Conservation (phyloP, 768 basidiomycete species). For the Lenzites betulinus region DNA sequence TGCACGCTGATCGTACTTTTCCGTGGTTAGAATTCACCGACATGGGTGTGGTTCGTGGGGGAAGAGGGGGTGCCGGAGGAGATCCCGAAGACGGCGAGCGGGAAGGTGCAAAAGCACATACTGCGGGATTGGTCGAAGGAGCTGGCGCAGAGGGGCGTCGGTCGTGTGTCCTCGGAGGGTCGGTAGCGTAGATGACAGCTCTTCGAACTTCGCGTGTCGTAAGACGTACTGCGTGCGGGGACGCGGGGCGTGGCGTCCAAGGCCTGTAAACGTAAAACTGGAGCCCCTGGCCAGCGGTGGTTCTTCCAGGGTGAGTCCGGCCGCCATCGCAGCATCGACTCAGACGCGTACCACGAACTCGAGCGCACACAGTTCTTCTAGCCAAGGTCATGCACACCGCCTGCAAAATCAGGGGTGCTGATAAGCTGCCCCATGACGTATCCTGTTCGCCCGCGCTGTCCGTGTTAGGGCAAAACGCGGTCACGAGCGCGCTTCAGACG, state of each 20-base stretch:
- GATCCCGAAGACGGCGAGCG: conserved; percentile 84
- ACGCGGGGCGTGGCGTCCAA: too few species aligned
- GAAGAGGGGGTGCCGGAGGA: conserved; percentile 60
- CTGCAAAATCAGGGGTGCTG: conserved; percentile 19
- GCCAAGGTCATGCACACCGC: too few species aligned
- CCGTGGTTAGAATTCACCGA: conserved; percentile 64
- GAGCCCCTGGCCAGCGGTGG: not conserved
- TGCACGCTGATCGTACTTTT: conserved; percentile 6
- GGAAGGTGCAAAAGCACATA: conserved; percentile 84
- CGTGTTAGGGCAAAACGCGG: conserved; percentile 12
- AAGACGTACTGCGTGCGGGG: too few species aligned
- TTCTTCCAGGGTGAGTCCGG: conserved; percentile 7
- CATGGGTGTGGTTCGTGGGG: conserved; percentile 83
- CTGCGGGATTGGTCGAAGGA: conserved; percentile 68
- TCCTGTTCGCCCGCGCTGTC: not conserved
- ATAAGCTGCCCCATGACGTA: conserved; percentile 15
- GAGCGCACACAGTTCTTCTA: too few species aligned
- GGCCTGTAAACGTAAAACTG: conserved; percentile 8
- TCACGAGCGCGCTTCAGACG: conserved; percentile 15
- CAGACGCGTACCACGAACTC: too few species aligned
- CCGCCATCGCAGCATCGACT: too few species aligned
- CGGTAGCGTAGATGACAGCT: conserved; percentile 1
- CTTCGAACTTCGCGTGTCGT: not conserved
- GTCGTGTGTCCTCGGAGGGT: conserved; percentile 28
- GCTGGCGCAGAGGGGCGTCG: conserved; percentile 48